These are phyloP conservation scores for Salix viminalis DNA, from an alignment of 345 rosid genomes.

Conservation along the genomic window DNA sequence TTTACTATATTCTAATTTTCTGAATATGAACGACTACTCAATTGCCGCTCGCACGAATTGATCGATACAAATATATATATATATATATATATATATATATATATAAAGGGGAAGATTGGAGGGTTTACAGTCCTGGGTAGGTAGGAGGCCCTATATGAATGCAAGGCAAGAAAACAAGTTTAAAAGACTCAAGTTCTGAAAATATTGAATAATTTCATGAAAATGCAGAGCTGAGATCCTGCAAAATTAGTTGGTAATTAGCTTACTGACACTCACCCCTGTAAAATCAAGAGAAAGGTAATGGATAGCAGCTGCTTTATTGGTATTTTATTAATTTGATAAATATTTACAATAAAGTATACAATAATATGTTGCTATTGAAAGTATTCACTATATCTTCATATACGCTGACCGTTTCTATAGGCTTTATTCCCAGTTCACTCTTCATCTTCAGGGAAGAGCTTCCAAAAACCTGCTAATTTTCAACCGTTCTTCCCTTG, in stretches of 20 bases:
- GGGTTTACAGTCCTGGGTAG: too few relatives aligned
- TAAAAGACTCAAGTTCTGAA: neutral
- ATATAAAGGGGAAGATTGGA: too few relatives aligned
- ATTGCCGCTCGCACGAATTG: too few relatives aligned
- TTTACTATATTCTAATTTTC: too few relatives aligned
- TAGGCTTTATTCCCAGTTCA: slow-evolving; percentile 9
- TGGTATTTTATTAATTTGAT: neutral
- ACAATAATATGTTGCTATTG: neutral
- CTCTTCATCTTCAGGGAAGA: slow-evolving; percentile 34
- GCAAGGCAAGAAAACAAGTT: too few relatives aligned
- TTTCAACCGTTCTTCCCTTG: slow-evolving; percentile 47
- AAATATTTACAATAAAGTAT: neutral
- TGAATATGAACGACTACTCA: too few relatives aligned
- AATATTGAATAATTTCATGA: neutral
- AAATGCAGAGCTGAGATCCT: neutral
- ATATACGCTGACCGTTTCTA: neutral
- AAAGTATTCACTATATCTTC: neutral
- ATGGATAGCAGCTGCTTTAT: slow-evolving; percentile 1
- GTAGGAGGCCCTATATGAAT: too few relatives aligned
- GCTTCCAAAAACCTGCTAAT: slow-evolving; percentile 61
- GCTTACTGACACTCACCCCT: neutral
- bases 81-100: too few relatives aligned
- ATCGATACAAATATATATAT: too few relatives aligned
- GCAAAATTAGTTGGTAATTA: neutral
- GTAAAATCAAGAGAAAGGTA: neutral